phyloP scores from a whole-genome alignment of 2,329 filamentous ascomycete species.

The Colletotrichum lini region DNA sequence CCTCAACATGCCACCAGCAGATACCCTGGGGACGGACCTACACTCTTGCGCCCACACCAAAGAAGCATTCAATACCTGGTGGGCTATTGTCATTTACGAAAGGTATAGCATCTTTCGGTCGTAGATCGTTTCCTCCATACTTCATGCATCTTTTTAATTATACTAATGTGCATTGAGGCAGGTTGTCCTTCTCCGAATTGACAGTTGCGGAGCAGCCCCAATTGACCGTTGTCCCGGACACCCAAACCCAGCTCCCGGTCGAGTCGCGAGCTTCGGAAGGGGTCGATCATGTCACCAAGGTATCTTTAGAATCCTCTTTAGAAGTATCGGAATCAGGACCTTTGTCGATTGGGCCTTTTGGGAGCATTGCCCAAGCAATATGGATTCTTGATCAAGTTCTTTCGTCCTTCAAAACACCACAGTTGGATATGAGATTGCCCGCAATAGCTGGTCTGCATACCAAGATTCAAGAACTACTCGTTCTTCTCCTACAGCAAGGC shows the following conservation, averaged over 20 bases:
- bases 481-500: not conserved
- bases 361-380: not conserved
- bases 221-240: not conserved
- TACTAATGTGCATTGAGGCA: not conserved
- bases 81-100: not conserved
- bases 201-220: not conserved
- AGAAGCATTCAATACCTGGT: conserved; percentile 6
- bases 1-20: not conserved
- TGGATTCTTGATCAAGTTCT: conserved; percentile 3
- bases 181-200: not conserved
- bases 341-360: not conserved
- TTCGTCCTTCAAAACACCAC: not conserved
- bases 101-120: not conserved
- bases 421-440: not conserved
- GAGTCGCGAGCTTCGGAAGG: not conserved
- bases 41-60: not conserved
- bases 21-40: not conserved
- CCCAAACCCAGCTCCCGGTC: not conserved
- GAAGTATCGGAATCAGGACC: not conserved
- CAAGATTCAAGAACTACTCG: not conserved
- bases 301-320: too few relatives aligned
- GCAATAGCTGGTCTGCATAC: not conserved
- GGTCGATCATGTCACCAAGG: not conserved
- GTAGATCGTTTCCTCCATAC: not conserved
- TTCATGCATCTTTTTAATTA: not conserved